These are phyloP conservation scores for Podaxis pistillaris DNA, from an alignment of 768 basidiomycete genomes.

Conservation along the genomic window DNA sequence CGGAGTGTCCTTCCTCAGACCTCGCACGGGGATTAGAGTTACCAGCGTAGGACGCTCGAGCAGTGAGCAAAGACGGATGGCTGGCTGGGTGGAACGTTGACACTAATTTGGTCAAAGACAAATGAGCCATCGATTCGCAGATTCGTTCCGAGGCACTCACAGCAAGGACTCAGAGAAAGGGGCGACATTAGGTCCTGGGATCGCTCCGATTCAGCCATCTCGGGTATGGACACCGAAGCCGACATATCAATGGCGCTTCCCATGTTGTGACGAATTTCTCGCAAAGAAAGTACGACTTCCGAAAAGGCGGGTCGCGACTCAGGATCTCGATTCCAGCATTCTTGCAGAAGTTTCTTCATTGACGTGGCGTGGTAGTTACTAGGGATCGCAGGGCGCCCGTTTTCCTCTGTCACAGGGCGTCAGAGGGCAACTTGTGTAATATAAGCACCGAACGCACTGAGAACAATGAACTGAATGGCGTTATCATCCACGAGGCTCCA, in stretches of 20 bases:
- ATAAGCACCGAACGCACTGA: conserved; percentile 35
- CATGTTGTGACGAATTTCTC: conserved; percentile 39
- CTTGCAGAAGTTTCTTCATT: conserved; percentile 46
- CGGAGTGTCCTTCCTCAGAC: neutral
- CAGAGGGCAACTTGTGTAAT: conserved; percentile 13
- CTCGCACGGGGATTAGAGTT: neutral
- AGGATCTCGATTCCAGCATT: conserved; percentile 60
- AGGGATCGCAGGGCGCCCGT: conserved; percentile 52
- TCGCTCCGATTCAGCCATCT: conserved; percentile 4
- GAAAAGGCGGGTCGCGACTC: conserved; percentile 51
- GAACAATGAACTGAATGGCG: conserved; percentile 49
- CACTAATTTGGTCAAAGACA: neutral
- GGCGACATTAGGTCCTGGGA: neutral
- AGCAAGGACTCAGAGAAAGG: conserved; percentile 2
- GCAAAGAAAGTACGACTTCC: conserved; percentile 46
- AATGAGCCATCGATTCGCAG: neutral
- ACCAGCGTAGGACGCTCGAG: neutral
- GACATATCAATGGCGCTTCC: conserved; percentile 6
- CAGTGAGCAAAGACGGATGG: neutral
- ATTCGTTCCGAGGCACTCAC: neutral
- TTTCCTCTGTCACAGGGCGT: conserved; percentile 36
- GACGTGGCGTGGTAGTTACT: conserved; percentile 33
- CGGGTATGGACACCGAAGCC: neutral
- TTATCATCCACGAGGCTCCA: conserved; percentile 54
- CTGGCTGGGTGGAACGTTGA: neutral